Base-by-base conservation (phyloP, 495 filamentous ascomycete species). In the Terfezia claveryi region DNA sequence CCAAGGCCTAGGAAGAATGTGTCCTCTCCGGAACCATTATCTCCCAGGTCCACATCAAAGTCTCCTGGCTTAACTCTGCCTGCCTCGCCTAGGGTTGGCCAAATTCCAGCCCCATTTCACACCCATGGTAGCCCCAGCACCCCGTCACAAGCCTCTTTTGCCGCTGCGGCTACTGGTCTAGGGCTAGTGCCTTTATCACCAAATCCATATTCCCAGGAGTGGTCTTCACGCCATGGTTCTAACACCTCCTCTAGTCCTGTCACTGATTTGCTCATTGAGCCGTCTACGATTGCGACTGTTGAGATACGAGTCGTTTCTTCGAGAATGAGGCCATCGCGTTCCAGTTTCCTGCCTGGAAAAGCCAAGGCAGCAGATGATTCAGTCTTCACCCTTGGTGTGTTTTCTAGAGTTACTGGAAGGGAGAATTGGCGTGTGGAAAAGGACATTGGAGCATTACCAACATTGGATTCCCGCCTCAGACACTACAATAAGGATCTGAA, bases 361-460 rank as follows among this genome's bases (percentile, higher is more conserved):
- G 70, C 80, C 3, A 79, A 70, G 59, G 68, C 73, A 23, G 60
- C 71, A 14, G 87, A 91, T 41, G 92, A 95, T 62, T 86, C 88
- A 2, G 92, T 96, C 0, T 94, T 95, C 60, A 93, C 85, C 2
- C 73, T 98, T 17, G 87, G 85, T 41, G 74, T 98, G 32, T 82
- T 85, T 61, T 80, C 82, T 12, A 77, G 86, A 55, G 79, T 80
- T 10, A 79, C 85, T 62, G 74, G 78, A n/a, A 75, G 73, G 41
- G 87, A 95, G 64, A 70, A 96, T 36, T 93, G 92, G 85, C 77
- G 91, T 41, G 79, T 95, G 9, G 91, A 96, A 68, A 98, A 96
- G 63, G 83, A 92, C 55, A 80, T 86, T 10, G 67, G 76, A 36
- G 81, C 92, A 54, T 69, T 98, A n/a, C 76, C 80, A 10, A 76